phyloP scores from a whole-genome alignment of 768 basidiomycete genomes.

The Suillus cothurnatus region DNA sequence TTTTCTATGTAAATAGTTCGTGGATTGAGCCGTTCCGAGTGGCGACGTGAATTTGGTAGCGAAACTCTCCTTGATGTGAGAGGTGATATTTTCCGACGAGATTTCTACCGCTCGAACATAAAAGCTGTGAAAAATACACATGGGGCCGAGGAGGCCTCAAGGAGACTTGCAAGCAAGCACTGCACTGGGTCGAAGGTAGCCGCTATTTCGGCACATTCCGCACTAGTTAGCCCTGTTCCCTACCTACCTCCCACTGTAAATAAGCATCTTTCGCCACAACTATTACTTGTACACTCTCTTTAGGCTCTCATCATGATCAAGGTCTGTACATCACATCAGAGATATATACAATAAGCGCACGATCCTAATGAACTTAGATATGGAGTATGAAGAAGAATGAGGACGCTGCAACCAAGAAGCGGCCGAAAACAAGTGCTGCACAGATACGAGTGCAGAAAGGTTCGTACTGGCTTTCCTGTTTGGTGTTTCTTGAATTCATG shows the following conservation, averaged over 20 bases:
- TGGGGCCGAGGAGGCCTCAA: neutral
- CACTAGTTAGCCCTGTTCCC: slow-evolving; percentile 18
- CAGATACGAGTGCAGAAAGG: slow-evolving; percentile 99
- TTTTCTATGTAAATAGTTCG: neutral
- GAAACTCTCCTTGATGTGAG: neutral
- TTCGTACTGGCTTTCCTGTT: slow-evolving; percentile 29
- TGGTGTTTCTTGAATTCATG: neutral
- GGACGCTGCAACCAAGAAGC: slow-evolving; percentile 96
- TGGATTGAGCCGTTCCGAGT: neutral
- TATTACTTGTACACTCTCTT: slow-evolving; percentile 12
- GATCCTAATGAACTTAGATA: slow-evolving; percentile 56
- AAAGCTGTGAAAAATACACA: neutral
- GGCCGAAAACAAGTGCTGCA: slow-evolving; percentile 97
- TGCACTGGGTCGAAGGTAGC: neutral
- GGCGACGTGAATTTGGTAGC: neutral
- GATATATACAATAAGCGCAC: slow-evolving; percentile 12
- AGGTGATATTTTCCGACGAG: neutral
- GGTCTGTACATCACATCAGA: slow-evolving; percentile 27
- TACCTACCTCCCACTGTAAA: slow-evolving; percentile 11
- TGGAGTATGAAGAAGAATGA: slow-evolving; percentile 99
- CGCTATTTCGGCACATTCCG: slow-evolving; percentile 33
- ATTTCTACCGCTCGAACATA: neutral
- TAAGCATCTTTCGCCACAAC: slow-evolving; percentile 17
- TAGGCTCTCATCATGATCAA: slow-evolving; percentile 42
- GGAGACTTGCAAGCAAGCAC: neutral